Evolutionary conservation across 371 early-diverging fungal genomes (phyloP), one percentile per base, ranked within the genome.

Genomic region (Apophysomyces elegans): DNA sequence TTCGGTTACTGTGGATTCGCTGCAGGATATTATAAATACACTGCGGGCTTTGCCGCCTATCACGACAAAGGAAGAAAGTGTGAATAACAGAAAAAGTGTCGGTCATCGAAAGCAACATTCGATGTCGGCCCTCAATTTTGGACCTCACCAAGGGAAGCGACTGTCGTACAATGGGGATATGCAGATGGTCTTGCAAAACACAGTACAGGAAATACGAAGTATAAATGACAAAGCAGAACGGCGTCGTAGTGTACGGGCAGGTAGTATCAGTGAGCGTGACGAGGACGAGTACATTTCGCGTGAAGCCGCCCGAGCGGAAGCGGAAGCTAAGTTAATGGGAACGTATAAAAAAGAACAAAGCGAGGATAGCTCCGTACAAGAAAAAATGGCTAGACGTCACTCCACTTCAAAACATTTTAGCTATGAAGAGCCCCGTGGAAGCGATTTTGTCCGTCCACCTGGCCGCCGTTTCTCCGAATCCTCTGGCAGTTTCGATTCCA

Each of bases 1-100:
- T 39, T 64, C 74, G 4, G 62, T 74, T 11, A 73, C 78, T 4
- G 74, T 83, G 4, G 78, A 84, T 41, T 81, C 80, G 1, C 67
- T 87, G 14, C 83, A 87, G 38, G 74, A 82, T 43, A 84, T 87
- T 71, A 85, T 87, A 66, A 83, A 80, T 37, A 83, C 79, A 13
- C 59, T 87, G 44, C 84, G 84, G 60, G 74, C 76, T 14, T 62
- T 87, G 32, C 86, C 87, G 26, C 79, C 85, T 26, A 70, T 72
- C 45, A 67, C 66, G 3, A 37, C 69, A 38, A 68, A 64, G n/a
- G 66, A 59, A 56, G 60, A 58, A 59, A 59, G 54, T 50, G 54
- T 11, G 21, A 50, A 61, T 41, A 57, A 54, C n/a, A n/a, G 56
- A n/a, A 45, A 54, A 7, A 45, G 47, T 60, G 38, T n/a, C 36